These are phyloP conservation scores for Metarhizium guizhouense DNA, from an alignment of 2,329 filamentous ascomycete genomes.

Conservation along the genomic window DNA sequence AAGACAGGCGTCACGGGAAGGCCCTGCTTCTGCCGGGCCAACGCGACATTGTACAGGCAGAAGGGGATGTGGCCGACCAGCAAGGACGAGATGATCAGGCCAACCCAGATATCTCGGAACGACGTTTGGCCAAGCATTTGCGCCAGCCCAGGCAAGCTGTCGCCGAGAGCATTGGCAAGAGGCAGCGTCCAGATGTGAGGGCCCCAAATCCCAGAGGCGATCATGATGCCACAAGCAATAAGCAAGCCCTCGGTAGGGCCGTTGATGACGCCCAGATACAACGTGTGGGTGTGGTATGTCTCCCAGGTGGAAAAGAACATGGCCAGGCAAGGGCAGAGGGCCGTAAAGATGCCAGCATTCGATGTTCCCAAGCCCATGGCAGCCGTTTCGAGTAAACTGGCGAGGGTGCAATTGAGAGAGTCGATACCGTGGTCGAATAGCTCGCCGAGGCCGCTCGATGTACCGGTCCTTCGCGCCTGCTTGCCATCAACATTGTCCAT, in stretches of 20 bases:
- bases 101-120: slow-evolving; percentile 84
- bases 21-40: slow-evolving; percentile 61
- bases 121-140: slow-evolving; percentile 59
- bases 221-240: slow-evolving; percentile 79
- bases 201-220: slow-evolving; percentile 77
- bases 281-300: slow-evolving; percentile 95
- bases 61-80: slow-evolving; percentile 73
- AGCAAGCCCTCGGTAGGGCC: slow-evolving; percentile 93
- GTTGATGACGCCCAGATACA: slow-evolving; percentile 95
- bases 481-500: slow-evolving; percentile 99
- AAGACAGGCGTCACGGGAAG: slow-evolving; percentile 76
- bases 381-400: slow-evolving; percentile 80
- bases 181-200: slow-evolving; percentile 78
- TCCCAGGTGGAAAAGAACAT: slow-evolving; percentile 99
- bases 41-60: slow-evolving; percentile 78
- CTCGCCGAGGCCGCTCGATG: slow-evolving; percentile 88
- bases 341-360: slow-evolving; percentile 80
- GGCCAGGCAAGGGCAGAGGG: slow-evolving; percentile 79
- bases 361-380: slow-evolving; percentile 87
- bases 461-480: slow-evolving; percentile 88
- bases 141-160: slow-evolving; percentile 38
- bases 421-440: slow-evolving; percentile 99
- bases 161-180: slow-evolving; percentile 60
- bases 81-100: slow-evolving; percentile 56
- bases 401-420: slow-evolving; percentile 92